phyloP scores from a whole-genome alignment of 208 protist species.

The Spongospora subterranea region DNA sequence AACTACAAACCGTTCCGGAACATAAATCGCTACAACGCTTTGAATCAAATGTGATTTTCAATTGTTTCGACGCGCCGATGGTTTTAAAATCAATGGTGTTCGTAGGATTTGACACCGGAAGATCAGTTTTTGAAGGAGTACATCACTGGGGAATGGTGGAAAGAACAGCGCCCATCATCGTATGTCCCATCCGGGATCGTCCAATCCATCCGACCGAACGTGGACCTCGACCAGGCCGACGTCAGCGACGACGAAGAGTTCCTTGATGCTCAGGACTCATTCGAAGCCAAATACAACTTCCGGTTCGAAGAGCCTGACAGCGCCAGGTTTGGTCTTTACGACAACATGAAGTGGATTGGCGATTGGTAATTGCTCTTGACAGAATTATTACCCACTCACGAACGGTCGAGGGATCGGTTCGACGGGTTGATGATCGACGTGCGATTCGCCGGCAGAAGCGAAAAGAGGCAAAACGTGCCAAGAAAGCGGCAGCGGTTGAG shows the following conservation, averaged over 20 bases:
- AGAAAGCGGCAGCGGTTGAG: neutral
- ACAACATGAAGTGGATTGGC: too few species aligned
- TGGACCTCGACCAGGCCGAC: neutral
- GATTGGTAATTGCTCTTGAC: too few species aligned
- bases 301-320: slow-evolving; percentile 44
- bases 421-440: slow-evolving; percentile 23
- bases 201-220: neutral
- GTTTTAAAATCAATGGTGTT: too few species aligned
- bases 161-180: neutral
- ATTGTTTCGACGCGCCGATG: too few species aligned
- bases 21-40: too few species aligned
- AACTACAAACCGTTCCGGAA: too few species aligned
- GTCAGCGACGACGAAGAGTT: slow-evolving; percentile 20
- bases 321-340: too few species aligned
- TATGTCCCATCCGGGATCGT: neutral
- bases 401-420: neutral
- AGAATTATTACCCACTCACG: slow-evolving; percentile 17
- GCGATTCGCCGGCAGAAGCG: neutral
- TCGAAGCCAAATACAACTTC: slow-evolving; percentile 40
- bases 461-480: neutral
- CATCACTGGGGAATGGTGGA: slow-evolving; percentile 52
- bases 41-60: too few species aligned
- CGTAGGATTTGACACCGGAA: neutral
- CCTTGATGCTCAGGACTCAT: slow-evolving; percentile 17
- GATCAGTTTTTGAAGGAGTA: slow-evolving; percentile 54